Base-by-base conservation (phyloP, 2,329 filamentous ascomycete species). In the Colletotrichum lentis region DNA sequence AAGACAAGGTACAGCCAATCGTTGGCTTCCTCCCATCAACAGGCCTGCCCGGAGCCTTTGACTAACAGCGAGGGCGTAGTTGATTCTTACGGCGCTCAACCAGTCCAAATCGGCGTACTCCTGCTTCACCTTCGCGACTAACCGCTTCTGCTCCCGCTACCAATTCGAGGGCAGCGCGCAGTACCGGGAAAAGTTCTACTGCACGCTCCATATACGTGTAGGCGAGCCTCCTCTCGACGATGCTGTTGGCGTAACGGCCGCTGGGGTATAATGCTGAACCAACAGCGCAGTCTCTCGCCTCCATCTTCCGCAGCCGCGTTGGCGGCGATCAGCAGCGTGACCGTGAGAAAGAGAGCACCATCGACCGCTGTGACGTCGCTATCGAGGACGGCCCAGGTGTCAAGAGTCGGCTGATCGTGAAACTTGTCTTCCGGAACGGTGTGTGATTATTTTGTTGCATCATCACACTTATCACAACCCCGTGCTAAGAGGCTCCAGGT, bases 101-200 rank as follows among this genome's bases (percentile, higher is more conserved):
- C 86, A 87, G n/a, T 92, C 91, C 64, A 93, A 92, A 75, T 93
- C 92, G 4, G 91, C 91, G 20, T 94, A 94, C 76, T 89, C 90
- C 31, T 90, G 90, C 67, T 90, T 93, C 73, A 85, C 86, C 8
- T 88, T 94, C 61, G 83, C 90, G 50, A 85, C 86, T 47, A 86
- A 82, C 71, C 85, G 86, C 46, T 94, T 94, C 80, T 94, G 94
- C 79, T 86, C 89, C 7, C 86, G 85, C 43, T 95, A 94, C 78
- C 84, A 86, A 60, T 95, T 88, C 73, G 83, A 87, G 63, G 86
- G 85, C 22, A 79, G 73, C 41, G 77, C 80, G 8, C 82, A 84
- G 71, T 81, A 83, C 53, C 81, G 81, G 5, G 85, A 87, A 37
- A 86, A 84, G 70, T 94, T 94, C 77, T 91, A 88, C 69, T 95